Conservation (phyloP, 768 basidiomycete genomes). For the Termitomyces eurrhizus region DNA sequence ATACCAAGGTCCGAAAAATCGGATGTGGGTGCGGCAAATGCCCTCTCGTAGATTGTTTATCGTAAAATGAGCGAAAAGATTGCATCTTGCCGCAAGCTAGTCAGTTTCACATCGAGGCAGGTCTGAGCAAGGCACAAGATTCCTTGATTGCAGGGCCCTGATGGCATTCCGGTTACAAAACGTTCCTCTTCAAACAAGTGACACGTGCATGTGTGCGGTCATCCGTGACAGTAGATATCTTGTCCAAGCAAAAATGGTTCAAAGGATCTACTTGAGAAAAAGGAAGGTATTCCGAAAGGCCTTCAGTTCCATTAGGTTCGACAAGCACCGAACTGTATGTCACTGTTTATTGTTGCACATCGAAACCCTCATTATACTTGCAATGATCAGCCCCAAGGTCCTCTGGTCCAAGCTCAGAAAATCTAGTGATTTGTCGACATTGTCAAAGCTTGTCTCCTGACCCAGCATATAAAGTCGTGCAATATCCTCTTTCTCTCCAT, state of each 20-base stretch:
- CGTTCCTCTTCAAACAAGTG: conserved; percentile 13
- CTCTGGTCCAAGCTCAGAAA: conserved; percentile 13
- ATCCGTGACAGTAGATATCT: neutral
- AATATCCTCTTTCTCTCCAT: conserved; percentile 20
- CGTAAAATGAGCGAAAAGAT: conserved; percentile 9
- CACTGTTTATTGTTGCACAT: no score
- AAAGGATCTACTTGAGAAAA: conserved; percentile 18
- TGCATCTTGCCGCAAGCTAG: conserved; percentile 16
- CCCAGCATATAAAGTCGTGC: conserved; percentile 18
- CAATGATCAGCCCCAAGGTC: neutral
- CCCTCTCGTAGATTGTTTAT: conserved; percentile 24
- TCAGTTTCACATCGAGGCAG: conserved; percentile 23
- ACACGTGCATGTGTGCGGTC: neutral
- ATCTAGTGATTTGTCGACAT: conserved; percentile 23
- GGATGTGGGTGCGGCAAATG: conserved; percentile 31
- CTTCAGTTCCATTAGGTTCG: neutral
- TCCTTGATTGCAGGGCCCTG: conserved; percentile 21
- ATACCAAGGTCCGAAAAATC: conserved; percentile 22
- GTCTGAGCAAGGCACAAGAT: conserved; percentile 17
- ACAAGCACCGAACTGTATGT: no score
- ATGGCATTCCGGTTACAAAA: conserved; percentile 27
- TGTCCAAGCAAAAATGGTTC: neutral
- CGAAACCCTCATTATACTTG: neutral
- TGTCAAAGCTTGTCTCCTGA: conserved; percentile 21
- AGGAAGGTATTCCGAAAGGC: conserved; percentile 9